These are phyloP conservation scores for Neostapfia colusana DNA, from an alignment of 176 grass and related monocot genomes.

Conservation along the genomic window DNA sequence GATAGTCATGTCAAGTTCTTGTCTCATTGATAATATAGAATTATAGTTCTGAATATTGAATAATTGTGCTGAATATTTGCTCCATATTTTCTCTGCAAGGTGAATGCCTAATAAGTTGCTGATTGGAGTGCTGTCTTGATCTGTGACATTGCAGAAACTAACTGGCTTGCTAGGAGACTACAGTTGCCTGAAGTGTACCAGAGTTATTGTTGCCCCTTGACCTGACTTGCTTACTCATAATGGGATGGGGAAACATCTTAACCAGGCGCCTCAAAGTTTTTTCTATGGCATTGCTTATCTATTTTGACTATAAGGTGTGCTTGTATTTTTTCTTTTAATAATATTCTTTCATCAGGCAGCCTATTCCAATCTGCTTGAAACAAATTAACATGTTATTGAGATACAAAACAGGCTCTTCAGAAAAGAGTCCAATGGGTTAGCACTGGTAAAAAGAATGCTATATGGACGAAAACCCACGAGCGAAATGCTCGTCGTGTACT, in stretches of 20 bases:
- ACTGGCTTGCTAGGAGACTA: slow-evolving; percentile 9
- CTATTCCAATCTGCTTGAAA: background rate
- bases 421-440: slow-evolving; percentile 83
- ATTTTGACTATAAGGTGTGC: slow-evolving; percentile 82
- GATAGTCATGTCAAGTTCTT: slow-evolving; percentile 2
- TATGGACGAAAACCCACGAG: slow-evolving; percentile 78
- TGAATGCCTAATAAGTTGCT: slow-evolving; percentile 17
- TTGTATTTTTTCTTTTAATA: slow-evolving; percentile 6
- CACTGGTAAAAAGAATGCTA: slow-evolving; percentile 50
- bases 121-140: slow-evolving; percentile 14
- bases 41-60: background rate
- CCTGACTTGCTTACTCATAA: slow-evolving; percentile 37
- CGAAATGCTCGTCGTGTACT: slow-evolving; percentile 86
- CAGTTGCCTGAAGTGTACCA: background rate
- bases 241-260: slow-evolving; percentile 83
- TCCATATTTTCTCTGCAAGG: slow-evolving; percentile 3
- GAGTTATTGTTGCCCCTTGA: background rate
- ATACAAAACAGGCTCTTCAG: slow-evolving; percentile 69
- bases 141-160: slow-evolving; percentile 35
- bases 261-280: slow-evolving; percentile 79
- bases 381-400: slow-evolving; percentile 44
- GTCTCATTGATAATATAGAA: slow-evolving; percentile 20
- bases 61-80: background rate
- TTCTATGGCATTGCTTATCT: slow-evolving; percentile 65
- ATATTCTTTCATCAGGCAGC: slow-evolving; percentile 26